Percentiles rank a stretch among this genome's conserved stretches.
These are phyloP conservation scores for Cruciata laevipes DNA, from an alignment of 257 asterid species.

Conservation along the genomic window DNA sequence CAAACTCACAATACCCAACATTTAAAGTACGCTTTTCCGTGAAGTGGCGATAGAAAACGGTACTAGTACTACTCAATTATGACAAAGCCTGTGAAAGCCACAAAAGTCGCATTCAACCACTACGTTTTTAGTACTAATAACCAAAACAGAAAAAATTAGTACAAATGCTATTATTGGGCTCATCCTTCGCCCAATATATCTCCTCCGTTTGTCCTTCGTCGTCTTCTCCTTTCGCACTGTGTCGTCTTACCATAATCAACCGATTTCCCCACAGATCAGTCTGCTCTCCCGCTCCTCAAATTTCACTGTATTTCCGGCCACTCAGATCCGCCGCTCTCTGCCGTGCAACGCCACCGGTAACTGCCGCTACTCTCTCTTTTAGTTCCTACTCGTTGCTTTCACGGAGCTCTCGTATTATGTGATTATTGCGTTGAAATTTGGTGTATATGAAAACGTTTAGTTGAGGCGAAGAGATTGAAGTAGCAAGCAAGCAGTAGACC, in stretches of 20 bases:
- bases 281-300: background rate
- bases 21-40: background rate
- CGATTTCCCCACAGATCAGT: background rate
- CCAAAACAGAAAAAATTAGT: background rate
- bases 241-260: background rate
- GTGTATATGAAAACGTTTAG: background rate
- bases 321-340: slow-evolving; percentile 8
- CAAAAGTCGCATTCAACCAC: background rate
- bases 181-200: background rate
- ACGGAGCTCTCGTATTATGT: background rate
- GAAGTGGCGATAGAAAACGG: slow-evolving; percentile 6
- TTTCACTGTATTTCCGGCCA: background rate
- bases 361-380: background rate
- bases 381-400: background rate
- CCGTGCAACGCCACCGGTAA: slow-evolving; percentile 2
- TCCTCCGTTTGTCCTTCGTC: background rate
- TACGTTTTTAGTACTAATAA: background rate
- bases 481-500: background rate
- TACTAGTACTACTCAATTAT: background rate
- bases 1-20: background rate
- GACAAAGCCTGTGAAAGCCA: background rate
- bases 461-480: background rate
- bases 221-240: background rate
- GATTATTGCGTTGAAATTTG: background rate
- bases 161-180: background rate